Evolutionary conservation across 495 filamentous ascomycete species (phyloP), one percentile per base, ranked within the genome.

Genomic region (Daldinia loculata): DNA sequence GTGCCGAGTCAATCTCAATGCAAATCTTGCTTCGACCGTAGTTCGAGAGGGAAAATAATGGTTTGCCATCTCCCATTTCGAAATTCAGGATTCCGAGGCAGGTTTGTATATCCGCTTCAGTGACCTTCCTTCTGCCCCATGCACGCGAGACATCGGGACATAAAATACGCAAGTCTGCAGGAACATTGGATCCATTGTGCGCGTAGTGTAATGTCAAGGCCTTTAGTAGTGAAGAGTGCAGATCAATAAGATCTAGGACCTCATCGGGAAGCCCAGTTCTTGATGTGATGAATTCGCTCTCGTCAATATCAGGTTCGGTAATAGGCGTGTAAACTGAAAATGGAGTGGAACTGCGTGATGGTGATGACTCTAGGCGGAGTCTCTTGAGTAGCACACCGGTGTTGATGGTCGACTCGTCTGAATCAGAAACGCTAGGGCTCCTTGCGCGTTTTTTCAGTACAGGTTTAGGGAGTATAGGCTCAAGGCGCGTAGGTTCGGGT

Each of bases 61-160:
- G 70, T 57, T 34, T 67, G 48, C 48, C 51, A 11, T 38, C 66
- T 15, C 30, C 59, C 52, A 53, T n/a, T 39, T 57, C 69, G 43
- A 66, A 71, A 45, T 78, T 73, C 26, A 87, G 74, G n/a, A 90
- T 72, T 3, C 88, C 88, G 14, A 91, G 70, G 55, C 81, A 84
- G 56, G 80, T 76, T n/a, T 80, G 82, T 39, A 92, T 82, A 63
- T 92, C 89, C n/a, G 85, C 81, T 5, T 85, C 68, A 0, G 78
- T 83, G 5, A 91, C 87, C 61, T 74, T 79, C 36, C 89, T 82
- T 77, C 87, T 88, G 43, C 86, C 84, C 89, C 89, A 92, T 43
- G 84, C 75, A 67, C 83, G 84, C 5, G 86, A 82, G 48, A 90
- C 79, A 62, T 84, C 81, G 4, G 85, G 83, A 39, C 80, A 84